Percentiles rank a stretch among this genome's conserved stretches.
phyloP scores from a whole-genome alignment of 1,284 basidiomycete species.

The Somion occarium region DNA sequence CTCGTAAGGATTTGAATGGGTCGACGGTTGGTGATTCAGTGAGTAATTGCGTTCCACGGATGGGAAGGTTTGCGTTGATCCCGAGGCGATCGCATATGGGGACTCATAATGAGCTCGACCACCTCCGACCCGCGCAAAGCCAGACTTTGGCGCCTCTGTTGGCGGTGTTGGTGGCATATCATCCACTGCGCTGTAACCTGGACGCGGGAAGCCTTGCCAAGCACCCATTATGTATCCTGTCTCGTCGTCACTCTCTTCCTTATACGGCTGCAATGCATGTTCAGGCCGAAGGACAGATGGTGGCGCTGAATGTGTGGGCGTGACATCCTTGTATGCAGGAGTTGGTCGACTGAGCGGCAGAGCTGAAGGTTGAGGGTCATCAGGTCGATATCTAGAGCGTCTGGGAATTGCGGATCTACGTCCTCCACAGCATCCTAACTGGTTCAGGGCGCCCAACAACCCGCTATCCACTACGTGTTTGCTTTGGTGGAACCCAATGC shows the following conservation, averaged over 20 bases:
- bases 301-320: constrained; percentile 50
- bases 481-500: constrained; percentile 83
- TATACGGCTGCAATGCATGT: constrained; percentile 70
- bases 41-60: constrained; percentile 44
- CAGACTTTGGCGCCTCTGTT: constrained; percentile 41
- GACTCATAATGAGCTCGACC: constrained; percentile 74
- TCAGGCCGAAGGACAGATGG: constrained; percentile 75
- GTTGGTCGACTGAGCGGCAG: constrained; percentile 26
- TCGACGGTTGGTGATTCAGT: constrained; percentile 1
- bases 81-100: constrained; percentile 65
- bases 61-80: constrained; percentile 56
- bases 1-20: constrained; percentile 18
- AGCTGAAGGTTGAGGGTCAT: constrained; percentile 23
- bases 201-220: constrained; percentile 67
- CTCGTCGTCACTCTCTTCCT: constrained; percentile 76
- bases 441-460: constrained; percentile 75
- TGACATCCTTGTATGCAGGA: constrained; percentile 24
- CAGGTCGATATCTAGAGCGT: constrained; percentile 21
- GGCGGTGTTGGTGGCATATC: constrained; percentile 24
- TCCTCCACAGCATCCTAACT: constrained; percentile 69
- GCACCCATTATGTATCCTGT: constrained; percentile 79
- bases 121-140: constrained; percentile 75
- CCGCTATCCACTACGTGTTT: constrained; percentile 79
- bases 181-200: constrained; percentile 46
- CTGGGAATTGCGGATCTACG: constrained; percentile 38